These are phyloP conservation scores for Fusarium sterilihyphosum DNA, from an alignment of 2,329 filamentous ascomycete genomes.

Conservation along the genomic window DNA sequence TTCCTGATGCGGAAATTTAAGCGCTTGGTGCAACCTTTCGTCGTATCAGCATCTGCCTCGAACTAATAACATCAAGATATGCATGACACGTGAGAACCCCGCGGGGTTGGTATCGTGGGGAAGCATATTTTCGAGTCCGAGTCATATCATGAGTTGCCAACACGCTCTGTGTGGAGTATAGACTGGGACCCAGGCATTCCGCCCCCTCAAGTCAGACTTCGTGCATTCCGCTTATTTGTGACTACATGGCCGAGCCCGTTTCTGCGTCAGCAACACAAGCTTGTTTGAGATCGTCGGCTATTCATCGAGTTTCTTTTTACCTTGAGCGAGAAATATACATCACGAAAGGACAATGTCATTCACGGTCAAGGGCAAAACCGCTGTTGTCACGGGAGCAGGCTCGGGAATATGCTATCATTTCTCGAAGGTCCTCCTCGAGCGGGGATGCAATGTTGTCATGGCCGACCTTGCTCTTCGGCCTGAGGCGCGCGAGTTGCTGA, in stretches of 20 bases:
- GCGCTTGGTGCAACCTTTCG: neutral
- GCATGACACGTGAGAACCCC: neutral
- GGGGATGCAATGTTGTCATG: neutral
- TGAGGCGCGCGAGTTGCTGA: neutral
- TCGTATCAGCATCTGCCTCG: neutral
- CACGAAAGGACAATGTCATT: neutral
- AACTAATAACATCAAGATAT: neutral
- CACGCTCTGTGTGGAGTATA: neutral
- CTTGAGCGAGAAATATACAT: neutral
- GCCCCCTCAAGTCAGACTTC: neutral
- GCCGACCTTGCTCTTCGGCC: neutral
- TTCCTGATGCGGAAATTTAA: neutral
- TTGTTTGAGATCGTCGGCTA: neutral
- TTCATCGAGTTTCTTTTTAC: neutral
- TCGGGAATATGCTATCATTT: neutral
- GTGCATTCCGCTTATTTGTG: neutral
- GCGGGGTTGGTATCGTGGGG: neutral
- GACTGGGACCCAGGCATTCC: neutral
- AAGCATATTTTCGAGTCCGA: neutral
- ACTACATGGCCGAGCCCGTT: neutral
- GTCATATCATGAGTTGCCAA: neutral
- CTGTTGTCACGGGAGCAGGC: neutral
- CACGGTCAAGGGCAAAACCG: neutral
- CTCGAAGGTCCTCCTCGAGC: neutral
- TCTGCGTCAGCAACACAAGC: neutral